phyloP scores from a whole-genome alignment of 768 basidiomycete species.

The Astraeus odoratus region DNA sequence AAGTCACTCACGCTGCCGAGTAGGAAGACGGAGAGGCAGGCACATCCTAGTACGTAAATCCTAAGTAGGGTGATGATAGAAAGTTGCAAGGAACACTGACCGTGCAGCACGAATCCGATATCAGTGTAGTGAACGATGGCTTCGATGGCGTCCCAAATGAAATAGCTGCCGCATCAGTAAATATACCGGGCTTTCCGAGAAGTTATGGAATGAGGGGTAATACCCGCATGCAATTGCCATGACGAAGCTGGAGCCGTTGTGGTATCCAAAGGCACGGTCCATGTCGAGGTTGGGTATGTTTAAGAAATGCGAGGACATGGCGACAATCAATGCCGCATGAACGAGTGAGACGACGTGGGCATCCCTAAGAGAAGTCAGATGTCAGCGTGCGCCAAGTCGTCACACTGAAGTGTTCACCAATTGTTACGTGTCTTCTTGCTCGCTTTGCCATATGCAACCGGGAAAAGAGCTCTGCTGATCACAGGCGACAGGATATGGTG shows the following conservation, averaged over 20 bases:
- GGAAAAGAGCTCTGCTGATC: slow-evolving; percentile 41
- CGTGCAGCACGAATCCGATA: slow-evolving; percentile 73
- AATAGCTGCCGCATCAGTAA: slow-evolving; percentile 42
- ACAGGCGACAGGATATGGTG: slow-evolving; percentile 55
- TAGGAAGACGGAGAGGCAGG: slow-evolving; percentile 58
- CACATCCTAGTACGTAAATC: slow-evolving; percentile 35
- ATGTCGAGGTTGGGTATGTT: slow-evolving; percentile 36
- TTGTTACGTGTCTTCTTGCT: slow-evolving; percentile 45
- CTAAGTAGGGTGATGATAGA: neutral
- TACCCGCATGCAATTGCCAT: slow-evolving; percentile 70
- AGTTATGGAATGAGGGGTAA: slow-evolving; percentile 12
- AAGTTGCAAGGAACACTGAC: slow-evolving; percentile 25
- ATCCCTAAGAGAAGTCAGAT: slow-evolving; percentile 39
- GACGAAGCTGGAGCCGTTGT: slow-evolving; percentile 47
- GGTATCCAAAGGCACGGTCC: slow-evolving; percentile 78
- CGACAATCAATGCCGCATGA: slow-evolving; percentile 63
- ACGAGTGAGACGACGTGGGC: slow-evolving; percentile 67
- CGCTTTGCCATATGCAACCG: slow-evolving; percentile 42
- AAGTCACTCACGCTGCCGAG: slow-evolving; percentile 58
- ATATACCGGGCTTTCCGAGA: neutral
- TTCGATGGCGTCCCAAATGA: slow-evolving; percentile 80
- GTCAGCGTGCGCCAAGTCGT: neutral
- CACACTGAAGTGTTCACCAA: slow-evolving; percentile 39
- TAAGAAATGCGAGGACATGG: slow-evolving; percentile 52
- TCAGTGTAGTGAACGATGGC: slow-evolving; percentile 61